phyloP scores from a whole-genome alignment of 1,284 basidiomycete genomes.

The Microbotryum intermedium region DNA sequence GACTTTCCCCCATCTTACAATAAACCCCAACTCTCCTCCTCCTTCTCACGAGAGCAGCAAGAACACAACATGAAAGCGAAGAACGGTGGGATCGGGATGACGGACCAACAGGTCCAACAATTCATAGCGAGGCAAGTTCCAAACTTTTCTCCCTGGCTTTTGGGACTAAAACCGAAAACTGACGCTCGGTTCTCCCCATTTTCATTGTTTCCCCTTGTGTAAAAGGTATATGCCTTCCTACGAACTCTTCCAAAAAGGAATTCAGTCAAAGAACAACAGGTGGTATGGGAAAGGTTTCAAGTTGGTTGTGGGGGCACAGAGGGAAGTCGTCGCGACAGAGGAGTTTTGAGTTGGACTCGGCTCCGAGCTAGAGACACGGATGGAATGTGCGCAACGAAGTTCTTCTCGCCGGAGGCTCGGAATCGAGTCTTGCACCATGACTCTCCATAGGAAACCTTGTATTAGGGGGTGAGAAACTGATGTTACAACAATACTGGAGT shows the following conservation, averaged over 20 bases:
- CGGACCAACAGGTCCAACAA: conserved; percentile 63
- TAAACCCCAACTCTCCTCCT: not conserved
- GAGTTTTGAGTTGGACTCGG: too few relatives aligned
- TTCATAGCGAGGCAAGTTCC: conserved; percentile 40
- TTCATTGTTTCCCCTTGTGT: conserved; percentile 3
- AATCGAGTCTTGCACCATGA: too few relatives aligned
- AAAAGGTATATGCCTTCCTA: conserved; percentile 79
- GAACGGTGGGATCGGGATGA: conserved; percentile 79
- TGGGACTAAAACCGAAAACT: not conserved
- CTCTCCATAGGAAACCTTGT: too few relatives aligned
- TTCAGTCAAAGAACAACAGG: conserved; percentile 38
- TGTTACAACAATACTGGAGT: too few relatives aligned
- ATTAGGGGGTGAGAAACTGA: too few relatives aligned
- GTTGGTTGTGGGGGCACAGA: conserved; percentile 44
- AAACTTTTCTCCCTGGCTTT: not conserved
- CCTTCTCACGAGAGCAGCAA: conserved; percentile 51
- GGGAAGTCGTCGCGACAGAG: conserved; percentile 38
- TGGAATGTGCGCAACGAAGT: too few relatives aligned
- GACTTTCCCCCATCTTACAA: not conserved
- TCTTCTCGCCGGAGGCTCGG: too few relatives aligned
- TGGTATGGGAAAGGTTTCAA: conserved; percentile 45
- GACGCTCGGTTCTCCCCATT: conserved; percentile 37
- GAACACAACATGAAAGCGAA: conserved; percentile 73
- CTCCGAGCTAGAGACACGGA: too few relatives aligned
- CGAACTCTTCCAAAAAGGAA: conserved; percentile 58